phyloP scores from a whole-genome alignment of 2,329 filamentous ascomycete genomes.

The Nothomitra cinnamomea region DNA sequence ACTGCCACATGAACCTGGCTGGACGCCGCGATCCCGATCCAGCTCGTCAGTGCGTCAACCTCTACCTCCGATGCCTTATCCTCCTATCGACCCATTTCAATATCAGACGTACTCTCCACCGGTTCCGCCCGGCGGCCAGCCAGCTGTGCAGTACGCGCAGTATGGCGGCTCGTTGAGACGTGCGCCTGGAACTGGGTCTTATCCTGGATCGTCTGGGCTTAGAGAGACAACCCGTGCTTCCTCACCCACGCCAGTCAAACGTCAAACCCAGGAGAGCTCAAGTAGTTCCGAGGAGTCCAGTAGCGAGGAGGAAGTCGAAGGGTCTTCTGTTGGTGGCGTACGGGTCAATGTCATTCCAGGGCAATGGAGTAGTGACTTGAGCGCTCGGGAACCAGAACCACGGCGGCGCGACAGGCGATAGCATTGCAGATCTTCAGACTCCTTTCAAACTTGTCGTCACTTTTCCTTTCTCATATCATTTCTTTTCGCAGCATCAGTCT shows the following conservation, averaged over 20 bases:
- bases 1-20: constrained; percentile 31
- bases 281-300: background rate
- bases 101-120: constrained; percentile 20
- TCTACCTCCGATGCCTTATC: constrained; percentile 16
- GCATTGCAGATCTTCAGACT: background rate
- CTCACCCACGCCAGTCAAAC: background rate
- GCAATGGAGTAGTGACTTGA: background rate
- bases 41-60: constrained; percentile 19
- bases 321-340: background rate
- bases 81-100: constrained; percentile 19
- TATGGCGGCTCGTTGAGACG: constrained; percentile 2
- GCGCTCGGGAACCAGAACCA: background rate
- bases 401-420: background rate
- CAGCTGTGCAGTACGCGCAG: background rate
- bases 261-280: background rate
- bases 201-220: background rate
- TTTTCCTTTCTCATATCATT: background rate
- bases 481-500: background rate
- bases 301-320: background rate
- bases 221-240: background rate
- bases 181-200: background rate
- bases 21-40: constrained; percentile 21
- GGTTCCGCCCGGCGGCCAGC: constrained; percentile 10
- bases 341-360: background rate
- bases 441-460: no score